A percentile compares a stretch with the other conserved stretches of the same genome.
phyloP scores from a whole-genome alignment of 2,329 filamentous ascomycete genomes.

The Camillea tinctor region DNA sequence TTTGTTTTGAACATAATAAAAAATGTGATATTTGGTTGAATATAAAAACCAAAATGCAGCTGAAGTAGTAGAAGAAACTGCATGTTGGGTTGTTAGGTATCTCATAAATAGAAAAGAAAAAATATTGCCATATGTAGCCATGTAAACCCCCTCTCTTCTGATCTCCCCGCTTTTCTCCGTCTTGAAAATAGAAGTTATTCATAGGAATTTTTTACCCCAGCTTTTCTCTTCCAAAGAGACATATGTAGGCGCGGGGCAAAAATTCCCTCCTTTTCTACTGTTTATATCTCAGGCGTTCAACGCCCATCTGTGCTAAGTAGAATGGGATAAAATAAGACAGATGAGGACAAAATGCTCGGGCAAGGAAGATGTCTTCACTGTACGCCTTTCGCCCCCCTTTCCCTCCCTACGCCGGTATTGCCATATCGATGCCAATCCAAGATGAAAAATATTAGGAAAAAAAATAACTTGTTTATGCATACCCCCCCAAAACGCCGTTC shows the following conservation, averaged over 20 bases:
- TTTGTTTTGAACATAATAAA: too few relatives aligned
- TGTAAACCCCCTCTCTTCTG: background rate
- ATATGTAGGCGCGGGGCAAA: background rate
- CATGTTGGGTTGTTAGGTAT: background rate
- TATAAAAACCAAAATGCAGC: too few relatives aligned
- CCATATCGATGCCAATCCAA: background rate
- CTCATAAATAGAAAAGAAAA: background rate
- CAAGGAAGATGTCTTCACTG: background rate
- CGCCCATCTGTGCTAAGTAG: background rate
- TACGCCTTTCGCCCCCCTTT: slow-evolving; percentile 14
- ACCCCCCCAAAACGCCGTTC: slow-evolving; percentile 19
- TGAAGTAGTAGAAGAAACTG: background rate
- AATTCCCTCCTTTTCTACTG: too few relatives aligned
- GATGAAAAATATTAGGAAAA: too few relatives aligned
- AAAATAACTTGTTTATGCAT: background rate
- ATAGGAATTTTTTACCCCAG: background rate
- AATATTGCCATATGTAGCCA: background rate
- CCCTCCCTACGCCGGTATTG: background rate
- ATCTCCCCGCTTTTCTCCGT: background rate
- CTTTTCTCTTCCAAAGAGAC: background rate
- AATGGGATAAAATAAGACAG: background rate
- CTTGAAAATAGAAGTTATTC: background rate
- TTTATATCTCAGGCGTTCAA: background rate
- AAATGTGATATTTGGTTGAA: too few relatives aligned
- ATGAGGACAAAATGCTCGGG: background rate